Evolutionary conservation across 495 filamentous ascomycete genomes (phyloP).

Genomic region (Neurospora sp.): DNA sequence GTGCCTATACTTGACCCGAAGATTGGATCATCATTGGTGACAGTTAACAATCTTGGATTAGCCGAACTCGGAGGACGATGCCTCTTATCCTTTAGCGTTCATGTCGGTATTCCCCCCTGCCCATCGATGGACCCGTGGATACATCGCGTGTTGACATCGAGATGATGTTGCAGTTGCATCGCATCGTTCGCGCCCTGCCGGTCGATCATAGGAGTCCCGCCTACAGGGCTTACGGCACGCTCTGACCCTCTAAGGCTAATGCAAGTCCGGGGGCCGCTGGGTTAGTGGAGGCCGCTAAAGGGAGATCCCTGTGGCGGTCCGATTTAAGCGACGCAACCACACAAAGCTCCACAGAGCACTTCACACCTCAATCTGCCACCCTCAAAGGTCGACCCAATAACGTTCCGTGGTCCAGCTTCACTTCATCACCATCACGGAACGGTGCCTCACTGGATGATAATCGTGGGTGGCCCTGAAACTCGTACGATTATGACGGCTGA

Average conservation of each 20-base stretch:
- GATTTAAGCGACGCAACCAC: background rate
- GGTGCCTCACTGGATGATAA: background rate
- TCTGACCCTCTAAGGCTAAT: background rate
- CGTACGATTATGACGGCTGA: background rate
- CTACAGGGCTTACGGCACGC: background rate
- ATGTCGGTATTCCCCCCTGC: background rate
- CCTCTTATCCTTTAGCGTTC: background rate
- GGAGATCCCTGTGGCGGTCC: background rate
- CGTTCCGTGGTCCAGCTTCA: background rate
- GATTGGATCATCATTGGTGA: background rate
- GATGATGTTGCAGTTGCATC: background rate
- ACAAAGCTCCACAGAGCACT: background rate
- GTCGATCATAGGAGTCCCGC: background rate
- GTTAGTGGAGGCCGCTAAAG: background rate
- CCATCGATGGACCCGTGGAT: background rate
- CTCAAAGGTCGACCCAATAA: background rate
- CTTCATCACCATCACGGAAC: background rate
- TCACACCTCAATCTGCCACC: background rate
- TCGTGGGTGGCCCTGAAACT: background rate
- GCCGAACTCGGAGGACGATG: background rate
- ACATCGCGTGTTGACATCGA: background rate
- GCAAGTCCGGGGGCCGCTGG: background rate
- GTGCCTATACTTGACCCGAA: background rate
- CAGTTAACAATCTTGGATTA: background rate
- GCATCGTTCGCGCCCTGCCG: background rate